Base-by-base conservation (phyloP, 352 stramenopile species). In the Globisporangium irregulare region DNA sequence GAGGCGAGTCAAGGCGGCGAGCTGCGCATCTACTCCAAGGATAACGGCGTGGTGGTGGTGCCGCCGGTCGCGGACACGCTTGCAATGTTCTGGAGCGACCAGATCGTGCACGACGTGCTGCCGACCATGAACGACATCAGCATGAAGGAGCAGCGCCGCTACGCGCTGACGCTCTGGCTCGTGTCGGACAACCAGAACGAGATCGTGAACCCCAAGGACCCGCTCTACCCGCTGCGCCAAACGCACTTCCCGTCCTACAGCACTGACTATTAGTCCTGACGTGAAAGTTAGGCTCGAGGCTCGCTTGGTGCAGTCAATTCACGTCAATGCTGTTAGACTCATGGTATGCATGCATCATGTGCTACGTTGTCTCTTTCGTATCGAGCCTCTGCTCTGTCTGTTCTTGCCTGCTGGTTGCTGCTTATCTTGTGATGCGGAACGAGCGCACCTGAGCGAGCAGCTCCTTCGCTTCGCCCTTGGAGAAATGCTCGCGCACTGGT, bases 401-500 rank as follows among this genome's bases (percentile, higher is more conserved):
- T 7, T 48, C 22, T 15, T 54, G 32, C 4, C 43, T 46, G 53
- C 29, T 6, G 20, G 6, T 4, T 27, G 34, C 4, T 64, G 67
- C 68, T 87, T 95, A 97, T 86, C 87, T 85, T 5, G 92, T 98
- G 73, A 96, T 86, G 73, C 98, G 98, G 89, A 98, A 99, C 72
- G 98, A 95, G 70, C 95, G 95, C 38, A 99, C 96, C 71, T 98
- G 90, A 32, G 83, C 87, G n/a, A 99, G 85, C 51, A 99, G 77
- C 68, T 97, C 86, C 78, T 98, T 97, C 25, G 97, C 91, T 60
- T 98, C 93, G 57, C 94, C 91, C 79, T 98, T 85, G 29, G 82
- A 88, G 63, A 99, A 99, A 79, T 99, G 98, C 70, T 96, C 78
- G 58, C 98, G 89, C 51, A 99, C 98, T 18, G 98, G 98, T 73